Conservation (phyloP, 495 filamentous ascomycete genomes). For the Bombardia bombarda region DNA sequence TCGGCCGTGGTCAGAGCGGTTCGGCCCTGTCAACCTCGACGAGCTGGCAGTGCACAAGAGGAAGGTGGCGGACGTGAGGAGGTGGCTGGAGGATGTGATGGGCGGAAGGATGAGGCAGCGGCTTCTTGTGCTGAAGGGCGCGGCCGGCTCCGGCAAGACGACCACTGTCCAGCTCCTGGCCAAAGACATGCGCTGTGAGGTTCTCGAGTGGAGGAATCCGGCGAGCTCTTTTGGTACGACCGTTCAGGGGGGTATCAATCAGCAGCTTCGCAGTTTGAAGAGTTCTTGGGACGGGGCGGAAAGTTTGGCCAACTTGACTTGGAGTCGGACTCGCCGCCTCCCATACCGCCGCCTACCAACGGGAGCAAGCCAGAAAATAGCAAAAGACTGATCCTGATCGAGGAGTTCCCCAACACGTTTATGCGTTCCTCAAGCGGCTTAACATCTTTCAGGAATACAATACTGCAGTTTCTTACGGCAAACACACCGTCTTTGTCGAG, state of each 20-base stretch:
- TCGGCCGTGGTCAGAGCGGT: slow-evolving; percentile 83
- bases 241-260: slow-evolving; percentile 47
- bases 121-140: slow-evolving; percentile 77
- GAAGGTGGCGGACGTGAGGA: slow-evolving; percentile 79
- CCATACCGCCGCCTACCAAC: too few relatives aligned
- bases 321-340: slow-evolving; percentile 27
- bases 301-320: slow-evolving; percentile 71
- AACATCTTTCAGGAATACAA: slow-evolving; percentile 62
- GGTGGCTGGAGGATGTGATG: slow-evolving; percentile 72
- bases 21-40: slow-evolving; percentile 60
- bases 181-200: slow-evolving; percentile 57
- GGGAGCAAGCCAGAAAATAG: too few relatives aligned
- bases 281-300: slow-evolving; percentile 74
- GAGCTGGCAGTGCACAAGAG: slow-evolving; percentile 89
- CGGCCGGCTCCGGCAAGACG: slow-evolving; percentile 91
- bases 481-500: slow-evolving; percentile 39
- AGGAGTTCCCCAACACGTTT: slow-evolving; percentile 89
- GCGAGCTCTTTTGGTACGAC: slow-evolving; percentile 47
- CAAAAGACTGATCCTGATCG: slow-evolving; percentile 70
- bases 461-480: slow-evolving; percentile 65
- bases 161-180: slow-evolving; percentile 73
- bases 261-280: slow-evolving; percentile 71
- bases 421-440: slow-evolving; percentile 58
- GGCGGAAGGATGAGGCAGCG: slow-evolving; percentile 55
- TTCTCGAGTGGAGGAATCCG: slow-evolving; percentile 91